Evolutionary conservation across 345 rosid genomes (phyloP).

Genomic region (Eucalyptus albens): DNA sequence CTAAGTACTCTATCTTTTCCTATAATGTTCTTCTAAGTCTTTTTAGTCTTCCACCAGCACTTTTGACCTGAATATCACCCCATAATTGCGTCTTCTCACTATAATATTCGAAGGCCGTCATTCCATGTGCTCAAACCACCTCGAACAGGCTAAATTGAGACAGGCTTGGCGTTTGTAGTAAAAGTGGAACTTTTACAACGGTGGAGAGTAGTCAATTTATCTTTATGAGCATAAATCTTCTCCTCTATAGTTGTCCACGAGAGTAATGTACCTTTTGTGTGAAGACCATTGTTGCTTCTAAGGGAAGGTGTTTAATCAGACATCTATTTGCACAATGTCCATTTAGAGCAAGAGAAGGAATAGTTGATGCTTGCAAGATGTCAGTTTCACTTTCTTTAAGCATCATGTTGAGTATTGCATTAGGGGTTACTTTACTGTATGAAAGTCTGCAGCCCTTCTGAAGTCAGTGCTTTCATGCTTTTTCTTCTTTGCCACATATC

Average conservation of each 20-base stretch:
- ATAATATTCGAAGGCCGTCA: neutral
- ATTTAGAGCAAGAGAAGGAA: neutral
- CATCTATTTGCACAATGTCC: neutral
- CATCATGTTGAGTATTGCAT: neutral
- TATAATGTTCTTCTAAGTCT: neutral
- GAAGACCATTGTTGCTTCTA: neutral
- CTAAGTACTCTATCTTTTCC: neutral
- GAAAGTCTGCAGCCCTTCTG: neutral
- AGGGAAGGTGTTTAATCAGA: neutral
- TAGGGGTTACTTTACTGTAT: neutral
- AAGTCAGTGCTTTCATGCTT: neutral
- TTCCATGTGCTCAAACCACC: neutral
- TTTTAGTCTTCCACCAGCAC: neutral
- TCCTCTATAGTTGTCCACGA: neutral
- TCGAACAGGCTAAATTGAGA: neutral
- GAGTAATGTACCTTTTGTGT: neutral
- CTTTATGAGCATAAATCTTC: neutral
- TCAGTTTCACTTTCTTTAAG: neutral
- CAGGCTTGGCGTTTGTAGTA: neutral
- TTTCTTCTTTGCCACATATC: neutral
- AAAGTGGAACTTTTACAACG: neutral
- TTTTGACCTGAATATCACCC: neutral
- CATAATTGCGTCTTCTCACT: neutral
- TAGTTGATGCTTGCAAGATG: neutral
- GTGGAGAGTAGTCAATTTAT: neutral